A percentile compares a stretch with the other conserved stretches of the same genome.
Evolutionary conservation across 2,329 filamentous ascomycete species (phyloP).

Genomic region (Ascochyta koolunga): DNA sequence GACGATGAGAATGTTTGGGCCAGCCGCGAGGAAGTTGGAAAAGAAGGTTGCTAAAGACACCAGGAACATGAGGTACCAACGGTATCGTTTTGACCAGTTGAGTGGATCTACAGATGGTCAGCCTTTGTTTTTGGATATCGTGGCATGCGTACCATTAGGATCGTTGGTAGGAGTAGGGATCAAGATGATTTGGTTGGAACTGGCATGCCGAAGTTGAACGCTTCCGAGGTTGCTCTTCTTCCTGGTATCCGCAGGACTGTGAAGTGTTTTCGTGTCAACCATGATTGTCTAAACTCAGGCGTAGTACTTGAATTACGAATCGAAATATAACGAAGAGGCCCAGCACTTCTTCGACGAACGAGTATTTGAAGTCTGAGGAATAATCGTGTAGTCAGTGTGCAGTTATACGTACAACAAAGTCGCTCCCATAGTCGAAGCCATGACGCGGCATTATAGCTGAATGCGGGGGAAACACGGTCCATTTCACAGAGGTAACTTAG

Average conservation of each 20-base stretch:
- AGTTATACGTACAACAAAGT: neutral
- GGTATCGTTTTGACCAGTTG: constrained; percentile 48
- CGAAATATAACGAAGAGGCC: too few relatives aligned
- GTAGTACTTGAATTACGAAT: neutral
- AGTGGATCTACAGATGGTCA: neutral
- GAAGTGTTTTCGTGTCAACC: neutral
- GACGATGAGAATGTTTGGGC: constrained; percentile 52
- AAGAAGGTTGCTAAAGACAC: constrained; percentile 62
- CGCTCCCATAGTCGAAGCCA: neutral
- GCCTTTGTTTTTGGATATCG: neutral
- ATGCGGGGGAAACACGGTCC: neutral
- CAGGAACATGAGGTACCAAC: constrained; percentile 58
- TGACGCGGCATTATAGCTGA: neutral
- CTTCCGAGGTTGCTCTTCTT: neutral
- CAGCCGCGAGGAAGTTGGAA: constrained; percentile 64
- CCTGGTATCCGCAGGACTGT: neutral
- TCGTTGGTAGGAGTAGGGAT: neutral
- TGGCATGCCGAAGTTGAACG: neutral
- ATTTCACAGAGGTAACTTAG: too few relatives aligned
- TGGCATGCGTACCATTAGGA: neutral
- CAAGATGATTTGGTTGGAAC: neutral
- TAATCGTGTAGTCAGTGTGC: neutral
- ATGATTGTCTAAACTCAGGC: neutral
- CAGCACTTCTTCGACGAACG: too few relatives aligned
- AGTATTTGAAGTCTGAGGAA: too few relatives aligned